phyloP scores from a whole-genome alignment of 805 yeast genomes.

The Pichia ethanolica region DNA sequence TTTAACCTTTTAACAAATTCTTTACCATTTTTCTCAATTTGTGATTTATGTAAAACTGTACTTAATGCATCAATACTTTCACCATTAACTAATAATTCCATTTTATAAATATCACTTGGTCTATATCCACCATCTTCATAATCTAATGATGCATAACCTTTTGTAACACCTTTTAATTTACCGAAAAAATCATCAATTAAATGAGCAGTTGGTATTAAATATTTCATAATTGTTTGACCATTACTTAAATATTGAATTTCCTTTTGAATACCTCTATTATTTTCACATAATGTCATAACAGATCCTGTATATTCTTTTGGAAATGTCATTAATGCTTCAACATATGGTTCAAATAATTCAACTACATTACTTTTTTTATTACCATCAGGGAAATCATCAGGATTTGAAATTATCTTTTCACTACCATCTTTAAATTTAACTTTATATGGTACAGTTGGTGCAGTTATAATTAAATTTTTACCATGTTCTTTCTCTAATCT shows the following conservation, averaged over 20 bases:
- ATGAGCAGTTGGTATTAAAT: slow-evolving; percentile 79
- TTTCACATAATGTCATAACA: slow-evolving; percentile 81
- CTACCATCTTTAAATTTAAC: slow-evolving; percentile 60
- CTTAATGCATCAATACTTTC: slow-evolving; percentile 86
- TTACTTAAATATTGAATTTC: slow-evolving; percentile 71
- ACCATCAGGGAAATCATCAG: slow-evolving; percentile 83
- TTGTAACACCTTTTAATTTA: slow-evolving; percentile 77
- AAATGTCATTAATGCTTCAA: slow-evolving; percentile 81
- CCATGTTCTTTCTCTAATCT: slow-evolving; percentile 91
- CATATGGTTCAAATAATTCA: slow-evolving; percentile 76
- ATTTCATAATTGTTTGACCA: slow-evolving; percentile 75
- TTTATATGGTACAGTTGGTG: slow-evolving; percentile 93
- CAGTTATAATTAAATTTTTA: slow-evolving; percentile 82
- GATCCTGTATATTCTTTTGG: slow-evolving; percentile 86
- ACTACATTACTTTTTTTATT: slow-evolving; percentile 33
- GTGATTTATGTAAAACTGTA: slow-evolving; percentile 78
- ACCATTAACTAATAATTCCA: slow-evolving; percentile 87
- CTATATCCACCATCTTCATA: slow-evolving; percentile 90
- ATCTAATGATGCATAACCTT: slow-evolving; percentile 91
- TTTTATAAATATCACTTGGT: slow-evolving; percentile 71
- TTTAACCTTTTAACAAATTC: slow-evolving; percentile 81
- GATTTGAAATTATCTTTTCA: slow-evolving; percentile 69
- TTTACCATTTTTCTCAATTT: slow-evolving; percentile 63
- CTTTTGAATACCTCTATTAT: slow-evolving; percentile 73
- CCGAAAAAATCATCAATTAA: slow-evolving; percentile 95